Base-by-base conservation (phyloP, 148 eudicot species). In the Tetragonia tetragonoides region DNA sequence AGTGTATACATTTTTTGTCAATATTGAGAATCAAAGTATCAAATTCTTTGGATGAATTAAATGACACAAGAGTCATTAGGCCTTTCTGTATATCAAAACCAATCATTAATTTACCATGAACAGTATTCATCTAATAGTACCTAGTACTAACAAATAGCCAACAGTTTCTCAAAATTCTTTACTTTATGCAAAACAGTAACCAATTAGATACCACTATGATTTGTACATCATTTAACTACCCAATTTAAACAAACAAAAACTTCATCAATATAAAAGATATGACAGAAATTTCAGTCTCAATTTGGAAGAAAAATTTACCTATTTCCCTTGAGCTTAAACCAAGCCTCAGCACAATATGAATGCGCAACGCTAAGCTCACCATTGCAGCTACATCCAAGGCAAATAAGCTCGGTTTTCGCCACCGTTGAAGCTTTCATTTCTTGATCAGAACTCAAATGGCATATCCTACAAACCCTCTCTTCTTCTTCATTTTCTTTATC, bases 351-450 rank as follows among this genome's bases (percentile, higher is more conserved):
- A 75, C 97, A 92, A 77, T 80, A 77, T 42, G 80, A 75, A 86
- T 92, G 97, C 2, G 87, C 90, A 75, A 80, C 76, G 6, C 91
- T 88, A 60, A 92, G 91, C 81, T 92, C 97, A 56, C 90, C 94
- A 81, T 84, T 92, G 76, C 97, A 92, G 9, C 86, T 85, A 75
- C 97, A 92, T 44, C 97, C 94, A 75, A 90, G 92, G 71, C 82
- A 70, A 66, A 89, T 81, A 64, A 90, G 78, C 72, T 85, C 89
- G 57, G 20, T 73, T 60, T 66, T 76, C 28, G 44, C 42, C 65
- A 46, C 72, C 12, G 24, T 47, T 63, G 71, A 64, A 39, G 49
- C 75, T 71, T 84, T 79, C 37, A 39, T 77, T 28, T 78, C 82
- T 70, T 81, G 84, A 67, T 89, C 89, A 53, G 85, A 79, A 75